Evolutionary conservation across 2,329 filamentous ascomycete genomes (phyloP).

Genomic region (Diplodia mutila): DNA sequence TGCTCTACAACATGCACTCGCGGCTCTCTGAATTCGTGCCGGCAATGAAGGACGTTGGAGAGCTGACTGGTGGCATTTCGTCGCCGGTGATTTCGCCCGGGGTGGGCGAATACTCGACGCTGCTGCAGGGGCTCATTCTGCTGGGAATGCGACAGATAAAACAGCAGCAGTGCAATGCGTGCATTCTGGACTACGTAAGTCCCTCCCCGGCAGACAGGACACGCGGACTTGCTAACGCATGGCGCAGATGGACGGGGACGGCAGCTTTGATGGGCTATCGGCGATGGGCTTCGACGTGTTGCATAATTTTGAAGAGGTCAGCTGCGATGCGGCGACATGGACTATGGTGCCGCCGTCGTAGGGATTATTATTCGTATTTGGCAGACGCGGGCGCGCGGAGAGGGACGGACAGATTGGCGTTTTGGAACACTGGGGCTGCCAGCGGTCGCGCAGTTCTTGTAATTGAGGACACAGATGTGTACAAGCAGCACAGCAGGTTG

Average conservation of each 20-base stretch:
- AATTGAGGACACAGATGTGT: neutral
- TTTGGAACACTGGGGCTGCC: conserved; percentile 30
- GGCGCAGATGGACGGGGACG: conserved; percentile 68
- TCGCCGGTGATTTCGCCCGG: conserved; percentile 75
- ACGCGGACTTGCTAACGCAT: conserved; percentile 33
- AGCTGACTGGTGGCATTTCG: conserved; percentile 73
- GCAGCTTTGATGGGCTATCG: conserved; percentile 71
- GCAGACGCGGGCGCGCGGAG: neutral
- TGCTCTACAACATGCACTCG: conserved; percentile 75
- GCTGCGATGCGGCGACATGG: conserved; percentile 67
- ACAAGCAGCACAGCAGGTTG: neutral
- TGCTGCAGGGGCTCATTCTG: conserved; percentile 78
- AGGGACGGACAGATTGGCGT: conserved; percentile 1
- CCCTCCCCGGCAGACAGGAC: conserved; percentile 30
- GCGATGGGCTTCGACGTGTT: conserved; percentile 80
- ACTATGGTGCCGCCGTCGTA: conserved; percentile 56
- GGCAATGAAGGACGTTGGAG: conserved; percentile 62
- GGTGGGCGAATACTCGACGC: conserved; percentile 67
- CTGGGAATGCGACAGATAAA: conserved; percentile 84
- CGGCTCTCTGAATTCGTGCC: conserved; percentile 72
- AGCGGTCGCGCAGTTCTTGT: conserved; percentile 3
- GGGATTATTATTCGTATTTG: neutral
- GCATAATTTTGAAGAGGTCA: conserved; percentile 82
- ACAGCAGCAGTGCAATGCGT: conserved; percentile 71
- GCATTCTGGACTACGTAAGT: conserved; percentile 79